These are phyloP conservation scores for Tolypocladium cylindrosporum DNA, from an alignment of 2,329 filamentous ascomycete species.

Conservation along the genomic window DNA sequence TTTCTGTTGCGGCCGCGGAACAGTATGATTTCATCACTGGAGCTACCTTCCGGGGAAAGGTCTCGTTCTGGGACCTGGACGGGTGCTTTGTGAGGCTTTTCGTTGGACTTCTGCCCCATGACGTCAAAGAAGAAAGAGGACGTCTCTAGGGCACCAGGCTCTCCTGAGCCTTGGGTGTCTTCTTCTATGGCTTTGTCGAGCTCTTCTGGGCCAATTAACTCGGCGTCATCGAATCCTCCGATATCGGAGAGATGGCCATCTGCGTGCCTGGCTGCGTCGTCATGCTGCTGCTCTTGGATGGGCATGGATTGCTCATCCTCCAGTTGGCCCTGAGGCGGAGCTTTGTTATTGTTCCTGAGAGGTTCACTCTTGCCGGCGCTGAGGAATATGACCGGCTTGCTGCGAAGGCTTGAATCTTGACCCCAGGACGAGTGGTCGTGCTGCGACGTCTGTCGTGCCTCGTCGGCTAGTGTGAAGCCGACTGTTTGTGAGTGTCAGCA, in stretches of 20 bases:
- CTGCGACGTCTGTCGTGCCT: constrained; percentile 38
- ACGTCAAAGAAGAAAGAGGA: constrained; percentile 28
- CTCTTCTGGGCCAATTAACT: constrained; percentile 9
- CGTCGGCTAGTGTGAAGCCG: constrained; percentile 28
- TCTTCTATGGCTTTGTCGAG: constrained; percentile 8
- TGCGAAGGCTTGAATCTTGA: constrained; percentile 31
- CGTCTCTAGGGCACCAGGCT: background rate
- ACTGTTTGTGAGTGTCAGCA: constrained; percentile 4
- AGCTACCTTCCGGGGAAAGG: constrained; percentile 22
- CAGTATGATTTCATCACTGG: constrained; percentile 59
- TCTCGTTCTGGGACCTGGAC: constrained; percentile 9
- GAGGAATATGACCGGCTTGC: constrained; percentile 40
- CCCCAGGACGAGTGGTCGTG: constrained; percentile 32
- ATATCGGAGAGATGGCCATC: background rate
- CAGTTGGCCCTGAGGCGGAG: constrained; percentile 1
- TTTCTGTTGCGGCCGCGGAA: constrained; percentile 46
- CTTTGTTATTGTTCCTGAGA: constrained; percentile 27
- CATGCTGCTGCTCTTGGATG: background rate
- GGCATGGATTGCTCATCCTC: background rate
- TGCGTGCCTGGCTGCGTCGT: background rate
- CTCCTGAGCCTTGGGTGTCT: background rate
- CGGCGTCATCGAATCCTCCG: background rate
- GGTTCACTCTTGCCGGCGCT: constrained; percentile 44
- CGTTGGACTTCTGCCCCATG: constrained; percentile 13
- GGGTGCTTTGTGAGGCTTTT: background rate